Conservation (phyloP, 1,284 basidiomycete species). For the Mycena citricolor region DNA sequence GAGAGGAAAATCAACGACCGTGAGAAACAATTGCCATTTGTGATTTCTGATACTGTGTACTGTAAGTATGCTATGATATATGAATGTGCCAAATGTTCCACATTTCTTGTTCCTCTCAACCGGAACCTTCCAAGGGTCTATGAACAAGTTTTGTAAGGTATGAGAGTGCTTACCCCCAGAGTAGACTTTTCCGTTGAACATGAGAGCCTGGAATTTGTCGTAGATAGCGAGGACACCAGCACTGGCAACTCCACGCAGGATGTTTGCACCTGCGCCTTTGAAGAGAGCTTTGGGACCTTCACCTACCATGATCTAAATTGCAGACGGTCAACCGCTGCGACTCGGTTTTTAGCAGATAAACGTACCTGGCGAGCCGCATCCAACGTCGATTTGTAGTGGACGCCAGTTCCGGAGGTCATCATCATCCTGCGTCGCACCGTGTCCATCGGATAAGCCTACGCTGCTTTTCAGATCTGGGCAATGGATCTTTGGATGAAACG, state of each 20-base stretch:
- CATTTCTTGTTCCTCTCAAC: no score
- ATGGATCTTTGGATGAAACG: no score
- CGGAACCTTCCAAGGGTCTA: no score
- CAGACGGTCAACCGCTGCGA: background rate
- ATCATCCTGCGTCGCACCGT: constrained; percentile 69
- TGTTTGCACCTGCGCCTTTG: constrained; percentile 62
- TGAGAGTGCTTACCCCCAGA: constrained; percentile 16
- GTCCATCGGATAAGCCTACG: constrained; percentile 70
- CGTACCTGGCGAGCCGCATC: constrained; percentile 50
- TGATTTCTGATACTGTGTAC: no score
- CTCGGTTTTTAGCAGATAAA: background rate
- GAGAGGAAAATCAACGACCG: no score
- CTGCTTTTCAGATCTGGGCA: no score
- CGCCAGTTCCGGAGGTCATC: constrained; percentile 61
- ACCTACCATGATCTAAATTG: constrained; percentile 49
- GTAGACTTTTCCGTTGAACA: constrained; percentile 41
- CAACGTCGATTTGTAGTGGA: constrained; percentile 52
- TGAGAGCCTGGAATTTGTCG: constrained; percentile 53
- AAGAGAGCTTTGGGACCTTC: constrained; percentile 65
- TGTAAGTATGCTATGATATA: no score
- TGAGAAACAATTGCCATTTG: no score
- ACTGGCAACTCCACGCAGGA: constrained; percentile 65
- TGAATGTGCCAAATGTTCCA: no score
- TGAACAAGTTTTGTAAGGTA: no score
- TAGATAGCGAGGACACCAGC: constrained; percentile 72